A percentile compares a stretch with the other conserved stretches of the same genome.
Evolutionary conservation across 352 stramenopile species (phyloP).

Genomic region (Globisporangium irregulare): DNA sequence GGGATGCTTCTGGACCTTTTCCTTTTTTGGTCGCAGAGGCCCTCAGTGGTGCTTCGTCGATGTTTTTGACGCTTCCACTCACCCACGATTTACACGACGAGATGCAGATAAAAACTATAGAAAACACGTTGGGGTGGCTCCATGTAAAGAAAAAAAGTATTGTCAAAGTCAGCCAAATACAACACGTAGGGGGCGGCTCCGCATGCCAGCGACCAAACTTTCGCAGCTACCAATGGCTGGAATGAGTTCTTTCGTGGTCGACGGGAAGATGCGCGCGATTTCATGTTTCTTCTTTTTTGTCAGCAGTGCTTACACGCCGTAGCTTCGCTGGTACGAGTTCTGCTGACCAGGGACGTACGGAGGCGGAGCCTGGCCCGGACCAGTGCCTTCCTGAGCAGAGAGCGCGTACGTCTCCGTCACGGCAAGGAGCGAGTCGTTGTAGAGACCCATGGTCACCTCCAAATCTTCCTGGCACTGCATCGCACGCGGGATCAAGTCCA

Average conservation of each 20-base stretch:
- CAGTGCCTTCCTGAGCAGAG: slow-evolving; percentile 61
- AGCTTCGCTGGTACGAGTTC: slow-evolving; percentile 89
- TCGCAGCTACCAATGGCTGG: slow-evolving; percentile 21
- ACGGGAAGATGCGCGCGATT: slow-evolving; percentile 1
- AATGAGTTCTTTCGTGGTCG: background rate
- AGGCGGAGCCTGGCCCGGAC: slow-evolving; percentile 53
- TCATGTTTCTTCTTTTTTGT: slow-evolving; percentile 12
- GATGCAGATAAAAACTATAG: slow-evolving; percentile 12
- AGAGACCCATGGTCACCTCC: slow-evolving; percentile 84
- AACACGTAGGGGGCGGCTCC: background rate
- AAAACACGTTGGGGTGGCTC: slow-evolving; percentile 4
- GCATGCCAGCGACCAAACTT: background rate
- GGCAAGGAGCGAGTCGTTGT: slow-evolving; percentile 87
- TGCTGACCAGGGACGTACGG: slow-evolving; percentile 87
- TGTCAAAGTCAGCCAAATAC: slow-evolving; percentile 17
- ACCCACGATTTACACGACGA: background rate
- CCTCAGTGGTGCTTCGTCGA: no score
- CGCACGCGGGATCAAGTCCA: slow-evolving; percentile 82
- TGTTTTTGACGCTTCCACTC: background rate
- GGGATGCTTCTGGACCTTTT: no score
- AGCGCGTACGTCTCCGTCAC: slow-evolving; percentile 86
- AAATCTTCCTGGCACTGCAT: slow-evolving; percentile 89
- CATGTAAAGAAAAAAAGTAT: slow-evolving; percentile 16
- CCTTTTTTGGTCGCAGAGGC: no score
- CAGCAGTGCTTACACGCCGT: slow-evolving; percentile 53